Base-by-base conservation (phyloP, 257 asterid genomes). In the Avicennia marina region DNA sequence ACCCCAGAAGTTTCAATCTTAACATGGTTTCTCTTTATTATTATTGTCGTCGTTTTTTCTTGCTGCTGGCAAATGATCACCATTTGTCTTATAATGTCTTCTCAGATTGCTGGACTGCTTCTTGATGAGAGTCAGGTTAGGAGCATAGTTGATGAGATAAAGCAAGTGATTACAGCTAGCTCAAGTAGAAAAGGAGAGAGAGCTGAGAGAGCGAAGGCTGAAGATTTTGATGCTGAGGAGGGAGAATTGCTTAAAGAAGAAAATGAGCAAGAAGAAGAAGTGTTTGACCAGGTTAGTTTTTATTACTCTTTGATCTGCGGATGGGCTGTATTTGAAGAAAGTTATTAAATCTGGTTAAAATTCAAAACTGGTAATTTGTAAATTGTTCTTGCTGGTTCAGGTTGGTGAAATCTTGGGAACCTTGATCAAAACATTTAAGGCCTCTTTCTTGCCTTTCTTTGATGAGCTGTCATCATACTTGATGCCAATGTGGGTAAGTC, bases 401-500 rank as follows among this genome's bases (percentile, higher is more conserved):
- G 81, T 93, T 71, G 96, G 98, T 75, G 98, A 93, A 75, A 77
- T 89, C 43, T 55, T 93, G 69, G 98, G 98, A 48, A 89, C 98
- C 13, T 64, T 93, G 73, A 86, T 93, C 51, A 93, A 93, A 83
- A 82, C 94, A 57, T 93, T 83, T 72, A 86, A 89, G 78, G 79
- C 83, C 27, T 72, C 95, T 49, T 93, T 93, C 90, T 86, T 93
- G 66, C 97, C 97, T 31, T 89, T 93, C 91, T 89, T 89, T 63
- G 98, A 93, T 49, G 87, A 93, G 70, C 69, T 93, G 38, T 80
- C 94, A 53, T 76, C 95, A 16, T 93, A 83, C 63, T 59, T 93
- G 74, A 79, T 89, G 91, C 98, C 98, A 18, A 93, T 93, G 98
- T 93, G 97, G 98, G 98, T 93, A 68, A 73, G 98, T 79, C 48